These are phyloP conservation scores for Pseudocercospora pini-densiflorae DNA, from an alignment of 2,329 filamentous ascomycete genomes.

Conservation along the genomic window DNA sequence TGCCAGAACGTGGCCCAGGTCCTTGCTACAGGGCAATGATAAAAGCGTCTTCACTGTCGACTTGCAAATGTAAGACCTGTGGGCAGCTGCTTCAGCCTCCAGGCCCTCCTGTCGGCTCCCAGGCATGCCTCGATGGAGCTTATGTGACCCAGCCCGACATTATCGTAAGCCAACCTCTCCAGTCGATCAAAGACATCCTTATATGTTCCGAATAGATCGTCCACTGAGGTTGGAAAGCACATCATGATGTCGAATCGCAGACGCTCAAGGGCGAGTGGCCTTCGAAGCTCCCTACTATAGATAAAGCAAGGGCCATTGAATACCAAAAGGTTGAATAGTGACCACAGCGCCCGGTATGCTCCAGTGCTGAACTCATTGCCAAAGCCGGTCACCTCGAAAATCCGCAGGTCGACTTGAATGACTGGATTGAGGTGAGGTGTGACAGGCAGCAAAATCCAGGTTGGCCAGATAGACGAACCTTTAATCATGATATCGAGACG, in stretches of 20 bases:
- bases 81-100: slow-evolving; percentile 22
- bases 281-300: slow-evolving; percentile 5
- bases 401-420: slow-evolving; percentile 17
- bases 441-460: slow-evolving; percentile 19
- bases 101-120: slow-evolving; percentile 20
- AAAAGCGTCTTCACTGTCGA: slow-evolving; percentile 4
- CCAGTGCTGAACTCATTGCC: slow-evolving; percentile 25
- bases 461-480: slow-evolving; percentile 25
- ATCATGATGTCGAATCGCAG: slow-evolving; percentile 22
- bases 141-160: slow-evolving; percentile 24
- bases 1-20: neutral
- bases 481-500: slow-evolving; percentile 24
- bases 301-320: slow-evolving; percentile 20
- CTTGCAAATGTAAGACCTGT: slow-evolving; percentile 20
- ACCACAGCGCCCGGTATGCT: slow-evolving; percentile 25
- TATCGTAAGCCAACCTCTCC: slow-evolving; percentile 24
- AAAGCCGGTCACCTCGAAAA: slow-evolving; percentile 17
- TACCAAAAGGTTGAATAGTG: slow-evolving; percentile 18
- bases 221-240: slow-evolving; percentile 22
- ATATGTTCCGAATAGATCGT: slow-evolving; percentile 26
- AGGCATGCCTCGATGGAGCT: slow-evolving; percentile 21
- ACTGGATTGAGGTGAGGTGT: slow-evolving; percentile 16
- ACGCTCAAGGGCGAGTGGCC: slow-evolving; percentile 14
- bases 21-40: too few relatives aligned
- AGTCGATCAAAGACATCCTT: slow-evolving; percentile 24